A percentile compares a stretch with the other conserved stretches of the same genome.
phyloP scores from a whole-genome alignment of 495 filamentous ascomycete species.

The Hyaloscypha hepaticicola region DNA sequence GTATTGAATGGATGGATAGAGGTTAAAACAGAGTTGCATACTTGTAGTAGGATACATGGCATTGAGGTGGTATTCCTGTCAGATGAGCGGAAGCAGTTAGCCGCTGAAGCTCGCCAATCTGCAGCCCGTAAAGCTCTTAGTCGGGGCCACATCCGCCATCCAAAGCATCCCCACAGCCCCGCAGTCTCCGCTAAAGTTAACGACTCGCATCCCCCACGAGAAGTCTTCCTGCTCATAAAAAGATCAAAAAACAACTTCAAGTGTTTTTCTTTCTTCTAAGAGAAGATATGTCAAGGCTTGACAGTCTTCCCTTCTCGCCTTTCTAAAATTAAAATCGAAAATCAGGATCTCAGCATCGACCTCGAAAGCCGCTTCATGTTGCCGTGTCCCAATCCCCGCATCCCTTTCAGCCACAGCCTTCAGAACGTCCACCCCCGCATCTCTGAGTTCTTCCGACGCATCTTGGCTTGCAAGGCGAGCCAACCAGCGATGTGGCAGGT shows the following conservation, averaged over 20 bases:
- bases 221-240: too few species aligned
- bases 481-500: neutral
- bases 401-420: neutral
- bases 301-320: too few species aligned
- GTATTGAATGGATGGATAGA: too few species aligned
- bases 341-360: too few species aligned
- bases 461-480: neutral
- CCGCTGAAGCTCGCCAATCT: neutral
- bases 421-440: neutral
- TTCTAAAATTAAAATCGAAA: too few species aligned
- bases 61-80: too few species aligned
- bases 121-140: neutral
- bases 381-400: neutral
- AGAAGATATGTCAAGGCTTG: neutral
- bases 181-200: neutral
- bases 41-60: too few species aligned
- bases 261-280: neutral
- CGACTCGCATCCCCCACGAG: neutral
- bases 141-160: neutral
- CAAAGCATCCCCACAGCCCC: neutral
- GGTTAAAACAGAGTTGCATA: too few species aligned
- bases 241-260: neutral
- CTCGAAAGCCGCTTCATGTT: neutral
- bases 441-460: neutral
- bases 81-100: too few species aligned